Percentiles rank a stretch among this genome's conserved stretches.
Conservation (phyloP, 768 basidiomycete species). For the Lactifluus hygrophoroides region DNA sequence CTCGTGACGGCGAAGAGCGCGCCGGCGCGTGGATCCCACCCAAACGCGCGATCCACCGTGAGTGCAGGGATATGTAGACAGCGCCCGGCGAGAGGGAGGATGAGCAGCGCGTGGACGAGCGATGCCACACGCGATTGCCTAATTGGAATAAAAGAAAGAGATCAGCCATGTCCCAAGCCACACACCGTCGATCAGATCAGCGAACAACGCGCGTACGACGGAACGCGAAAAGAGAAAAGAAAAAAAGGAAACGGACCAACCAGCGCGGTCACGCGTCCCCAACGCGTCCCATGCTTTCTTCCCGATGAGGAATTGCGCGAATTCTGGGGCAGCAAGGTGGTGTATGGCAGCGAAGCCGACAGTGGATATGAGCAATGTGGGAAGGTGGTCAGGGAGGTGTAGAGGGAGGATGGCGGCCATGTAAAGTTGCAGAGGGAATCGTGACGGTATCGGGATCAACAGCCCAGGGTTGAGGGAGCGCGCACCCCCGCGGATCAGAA, state of each 20-base stretch:
- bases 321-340: slow-evolving; percentile 45
- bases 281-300: slow-evolving; percentile 35
- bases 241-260: neutral
- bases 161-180: neutral
- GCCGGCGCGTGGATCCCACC: slow-evolving; percentile 55
- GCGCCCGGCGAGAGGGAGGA: slow-evolving; percentile 54
- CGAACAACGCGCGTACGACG: no score
- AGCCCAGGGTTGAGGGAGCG: no score
- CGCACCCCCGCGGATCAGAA: no score
- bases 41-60: slow-evolving; percentile 59
- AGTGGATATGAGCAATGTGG: slow-evolving; percentile 46
- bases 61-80: slow-evolving; percentile 42
- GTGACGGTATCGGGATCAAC: no score
- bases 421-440: no score
- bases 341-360: slow-evolving; percentile 52
- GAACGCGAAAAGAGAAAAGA: no score
- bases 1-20: slow-evolving; percentile 58
- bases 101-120: slow-evolving; percentile 58
- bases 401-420: slow-evolving; percentile 18
- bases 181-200: no score
- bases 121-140: slow-evolving; percentile 71
- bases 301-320: slow-evolving; percentile 35
- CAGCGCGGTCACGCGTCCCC: neutral
- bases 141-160: neutral
- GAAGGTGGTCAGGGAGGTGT: slow-evolving; percentile 47